Conservation (phyloP, 2,329 filamentous ascomycete species). For the Sclerotinia subarctica region DNA sequence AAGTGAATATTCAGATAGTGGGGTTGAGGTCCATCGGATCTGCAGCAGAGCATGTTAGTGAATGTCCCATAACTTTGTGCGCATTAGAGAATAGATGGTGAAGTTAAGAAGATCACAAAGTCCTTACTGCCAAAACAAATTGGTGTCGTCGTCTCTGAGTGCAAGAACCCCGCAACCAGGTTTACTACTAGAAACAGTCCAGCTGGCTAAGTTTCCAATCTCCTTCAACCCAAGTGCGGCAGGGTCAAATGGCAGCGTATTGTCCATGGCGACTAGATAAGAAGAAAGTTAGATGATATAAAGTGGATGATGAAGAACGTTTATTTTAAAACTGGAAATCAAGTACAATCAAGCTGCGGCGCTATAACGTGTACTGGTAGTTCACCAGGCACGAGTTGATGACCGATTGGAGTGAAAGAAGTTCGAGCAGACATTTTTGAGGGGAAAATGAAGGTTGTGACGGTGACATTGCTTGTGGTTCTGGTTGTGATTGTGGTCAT, state of each 20-base stretch:
- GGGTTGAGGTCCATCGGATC: conserved; percentile 79
- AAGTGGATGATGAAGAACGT: background rate
- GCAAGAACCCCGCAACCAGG: conserved; percentile 76
- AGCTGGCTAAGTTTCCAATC: conserved; percentile 78
- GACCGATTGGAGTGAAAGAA: background rate
- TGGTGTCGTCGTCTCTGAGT: conserved; percentile 69
- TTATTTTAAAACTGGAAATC: background rate
- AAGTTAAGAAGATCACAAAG: background rate
- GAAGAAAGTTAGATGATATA: conserved; percentile 11
- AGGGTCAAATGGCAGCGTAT: conserved; percentile 48
- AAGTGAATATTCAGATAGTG: conserved; percentile 83
- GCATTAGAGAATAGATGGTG: background rate
- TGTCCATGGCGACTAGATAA: conserved; percentile 36
- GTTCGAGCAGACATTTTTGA: background rate
- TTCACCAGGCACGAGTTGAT: background rate
- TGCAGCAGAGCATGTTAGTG: conserved; percentile 35
- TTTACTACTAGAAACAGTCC: conserved; percentile 79
- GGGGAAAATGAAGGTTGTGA: background rate
- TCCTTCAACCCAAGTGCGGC: conserved; percentile 63
- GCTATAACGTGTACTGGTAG: background rate
- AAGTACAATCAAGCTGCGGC: background rate
- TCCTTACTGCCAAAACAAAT: conserved; percentile 74
- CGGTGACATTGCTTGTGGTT: background rate
- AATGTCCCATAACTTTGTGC: background rate
- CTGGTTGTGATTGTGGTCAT: background rate